Evolutionary conservation across 1,139 yeast species (phyloP).

Genomic region (Martiniozyma asiatica): DNA sequence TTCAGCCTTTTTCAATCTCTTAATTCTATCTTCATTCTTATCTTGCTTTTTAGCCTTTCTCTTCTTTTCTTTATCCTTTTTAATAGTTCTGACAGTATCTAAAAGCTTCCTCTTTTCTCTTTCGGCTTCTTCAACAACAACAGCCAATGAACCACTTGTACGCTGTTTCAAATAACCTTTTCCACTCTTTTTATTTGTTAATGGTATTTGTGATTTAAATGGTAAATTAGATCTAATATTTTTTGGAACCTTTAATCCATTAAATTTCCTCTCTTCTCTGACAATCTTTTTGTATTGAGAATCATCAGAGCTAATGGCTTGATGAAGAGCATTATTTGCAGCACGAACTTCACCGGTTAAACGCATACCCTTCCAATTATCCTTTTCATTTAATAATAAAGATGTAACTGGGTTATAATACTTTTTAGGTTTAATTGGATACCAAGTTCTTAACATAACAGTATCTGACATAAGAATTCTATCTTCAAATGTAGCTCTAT

Average conservation of each 20-base stretch:
- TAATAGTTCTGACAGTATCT: conserved; percentile 75
- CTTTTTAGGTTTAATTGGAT: conserved; percentile 80
- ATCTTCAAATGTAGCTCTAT: conserved; percentile 97
- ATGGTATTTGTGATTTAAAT: conserved; percentile 78
- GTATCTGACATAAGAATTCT: conserved; percentile 85
- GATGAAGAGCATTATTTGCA: conserved; percentile 54
- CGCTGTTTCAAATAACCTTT: conserved; percentile 78
- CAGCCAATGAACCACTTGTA: conserved; percentile 38
- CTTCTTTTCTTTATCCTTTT: conserved; percentile 78
- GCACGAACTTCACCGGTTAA: conserved; percentile 90
- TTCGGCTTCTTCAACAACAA: conserved; percentile 83
- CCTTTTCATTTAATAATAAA: conserved; percentile 57
- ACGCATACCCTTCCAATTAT: conserved; percentile 94
- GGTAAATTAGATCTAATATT: conserved; percentile 69
- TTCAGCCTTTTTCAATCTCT: conserved; percentile 63
- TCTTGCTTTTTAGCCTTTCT: conserved; percentile 63
- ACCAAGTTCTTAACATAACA: conserved; percentile 89
- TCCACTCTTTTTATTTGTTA: conserved; percentile 81
- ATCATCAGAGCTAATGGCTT: conserved; percentile 40
- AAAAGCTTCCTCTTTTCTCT: conserved; percentile 85
- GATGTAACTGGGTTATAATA: conserved; percentile 97
- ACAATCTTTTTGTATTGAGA: conserved; percentile 71
- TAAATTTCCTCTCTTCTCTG: conserved; percentile 77
- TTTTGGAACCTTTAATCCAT: conserved; percentile 77
- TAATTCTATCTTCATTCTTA: conserved; percentile 63